Evolutionary conservation across 2,329 filamentous ascomycete species (phyloP), one percentile per base, ranked within the genome.

Genomic region (Hyphodiscus sp.): DNA sequence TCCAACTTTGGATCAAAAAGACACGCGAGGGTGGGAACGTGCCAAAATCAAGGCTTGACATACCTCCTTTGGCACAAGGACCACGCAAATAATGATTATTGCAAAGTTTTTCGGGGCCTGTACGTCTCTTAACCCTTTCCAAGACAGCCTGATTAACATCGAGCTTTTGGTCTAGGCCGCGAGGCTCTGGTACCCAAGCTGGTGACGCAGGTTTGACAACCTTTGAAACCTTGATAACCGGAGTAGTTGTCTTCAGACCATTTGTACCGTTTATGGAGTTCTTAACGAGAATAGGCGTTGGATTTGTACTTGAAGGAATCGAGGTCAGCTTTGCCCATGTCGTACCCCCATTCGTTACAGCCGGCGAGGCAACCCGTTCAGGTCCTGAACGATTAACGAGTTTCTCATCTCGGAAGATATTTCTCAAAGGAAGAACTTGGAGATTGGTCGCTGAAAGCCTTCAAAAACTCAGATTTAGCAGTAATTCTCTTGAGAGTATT

Each of bases 51-150:
- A 15, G 2, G 13, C 11, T 38, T 5, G 13, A 13, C 23, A 8
- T 26, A 26, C 16, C 33, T 38, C 75, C 72, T 60, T 81, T 83
- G 47, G 71, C 64, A 59, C 81, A 85, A 0, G 76, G 76, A 0
- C 79, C 80, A 18, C 79, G 73, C 29, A 85, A 72, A 61, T 80
- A 83, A 61, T 82, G 78, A 47, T 81, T 81, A 64, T 84, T 84
- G 71, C 81, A 85, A 8, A 83, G 69, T 66, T 83, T 83, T 56
- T 77, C 74, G 59, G 68, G 70, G 30, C 76, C 76, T 52, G 75
- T 77, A 54, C 80, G 73, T 63, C 75, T 79, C 69, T 81, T 82
- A 61, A 84, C 74, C 20, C 67, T 71, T 15, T 83, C 80, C 55
- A 83, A 65, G 8, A 73, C 73, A 1, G 65, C 56, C 44, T 68